A percentile compares a stretch with the other conserved stretches of the same genome.
phyloP scores from a whole-genome alignment of 352 stramenopile genomes.

The Phytophthora fragariaefolia region DNA sequence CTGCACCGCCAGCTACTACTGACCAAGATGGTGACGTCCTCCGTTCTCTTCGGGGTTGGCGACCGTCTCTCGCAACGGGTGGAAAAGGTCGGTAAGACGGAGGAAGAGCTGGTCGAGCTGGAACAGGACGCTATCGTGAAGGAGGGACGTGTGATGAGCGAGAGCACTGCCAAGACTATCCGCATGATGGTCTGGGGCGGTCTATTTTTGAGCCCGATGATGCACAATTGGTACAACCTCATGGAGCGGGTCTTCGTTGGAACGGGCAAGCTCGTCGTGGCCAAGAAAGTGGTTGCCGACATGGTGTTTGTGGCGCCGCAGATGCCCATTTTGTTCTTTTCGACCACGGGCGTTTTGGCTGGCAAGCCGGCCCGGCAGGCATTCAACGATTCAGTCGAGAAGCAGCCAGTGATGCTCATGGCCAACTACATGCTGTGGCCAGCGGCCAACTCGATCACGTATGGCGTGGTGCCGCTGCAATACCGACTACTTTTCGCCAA shows the following conservation, averaged over 20 bases:
- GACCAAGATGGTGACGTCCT: conserved; percentile 68
- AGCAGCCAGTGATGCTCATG: conserved; percentile 34
- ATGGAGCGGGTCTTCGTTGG: conserved; percentile 57
- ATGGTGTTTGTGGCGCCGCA: conserved; percentile 37
- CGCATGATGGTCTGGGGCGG: conserved; percentile 86
- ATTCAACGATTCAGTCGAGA: conserved; percentile 26
- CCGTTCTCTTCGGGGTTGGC: conserved; percentile 56
- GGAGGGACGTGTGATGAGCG: conserved; percentile 13
- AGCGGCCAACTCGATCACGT: conserved; percentile 40
- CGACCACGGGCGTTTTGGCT: conserved; percentile 33
- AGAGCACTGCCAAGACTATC: conserved; percentile 27
- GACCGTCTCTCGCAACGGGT: conserved; percentile 63
- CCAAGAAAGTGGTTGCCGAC: conserved; percentile 37
- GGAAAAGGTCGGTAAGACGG: conserved; percentile 26
- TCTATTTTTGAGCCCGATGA: conserved; percentile 78
- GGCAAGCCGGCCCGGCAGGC: conserved; percentile 24
- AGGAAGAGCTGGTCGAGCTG: background rate
- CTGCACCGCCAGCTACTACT: conserved; percentile 55
- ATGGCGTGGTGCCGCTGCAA: conserved; percentile 39
- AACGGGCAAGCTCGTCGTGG: conserved; percentile 19
- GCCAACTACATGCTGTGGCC: conserved; percentile 48
- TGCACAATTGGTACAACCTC: conserved; percentile 90
- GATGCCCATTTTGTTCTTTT: conserved; percentile 42
- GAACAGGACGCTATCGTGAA: conserved; percentile 7
- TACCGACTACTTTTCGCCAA: conserved; percentile 41